Conservation (phyloP, 1,284 basidiomycete genomes). For the Xerocomus amazonicus region DNA sequence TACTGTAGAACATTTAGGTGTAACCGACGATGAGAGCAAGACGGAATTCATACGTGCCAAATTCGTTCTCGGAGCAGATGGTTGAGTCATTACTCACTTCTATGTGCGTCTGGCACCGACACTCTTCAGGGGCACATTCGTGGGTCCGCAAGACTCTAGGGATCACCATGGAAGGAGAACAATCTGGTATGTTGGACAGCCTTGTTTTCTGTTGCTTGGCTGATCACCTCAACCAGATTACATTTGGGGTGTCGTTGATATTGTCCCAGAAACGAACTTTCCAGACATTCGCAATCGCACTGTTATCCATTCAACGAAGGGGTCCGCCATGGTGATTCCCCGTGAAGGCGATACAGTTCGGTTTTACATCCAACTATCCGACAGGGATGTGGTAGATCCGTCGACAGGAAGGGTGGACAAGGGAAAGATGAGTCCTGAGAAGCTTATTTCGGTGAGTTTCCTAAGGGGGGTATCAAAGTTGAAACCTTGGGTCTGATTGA, state of each 20-base stretch:
- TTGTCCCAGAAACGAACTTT: constrained; percentile 69
- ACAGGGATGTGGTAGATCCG: constrained; percentile 46
- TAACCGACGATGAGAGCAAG: constrained; percentile 24
- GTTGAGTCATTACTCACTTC: constrained; percentile 26
- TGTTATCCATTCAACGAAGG: constrained; percentile 58
- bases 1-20: constrained; percentile 36
- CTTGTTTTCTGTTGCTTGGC: neutral
- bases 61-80: constrained; percentile 64
- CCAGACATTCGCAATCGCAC: constrained; percentile 76
- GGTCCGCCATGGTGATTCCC: constrained; percentile 73
- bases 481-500: neutral
- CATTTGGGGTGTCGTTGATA: constrained; percentile 79
- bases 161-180: constrained; percentile 75
- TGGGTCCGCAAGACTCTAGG: constrained; percentile 73
- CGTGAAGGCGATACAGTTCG: constrained; percentile 70
- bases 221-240: constrained; percentile 42
- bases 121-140: constrained; percentile 64
- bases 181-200: constrained; percentile 40
- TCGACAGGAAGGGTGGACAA: constrained; percentile 60
- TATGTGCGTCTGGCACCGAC: neutral
- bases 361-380: constrained; percentile 70
- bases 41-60: constrained; percentile 39
- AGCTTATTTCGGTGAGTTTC: constrained; percentile 53
- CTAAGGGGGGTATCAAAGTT: no score
- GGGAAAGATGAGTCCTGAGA: constrained; percentile 53